Evolutionary conservation across 2,329 filamentous ascomycete genomes (phyloP).

Genomic region (Alternaria arbusti): DNA sequence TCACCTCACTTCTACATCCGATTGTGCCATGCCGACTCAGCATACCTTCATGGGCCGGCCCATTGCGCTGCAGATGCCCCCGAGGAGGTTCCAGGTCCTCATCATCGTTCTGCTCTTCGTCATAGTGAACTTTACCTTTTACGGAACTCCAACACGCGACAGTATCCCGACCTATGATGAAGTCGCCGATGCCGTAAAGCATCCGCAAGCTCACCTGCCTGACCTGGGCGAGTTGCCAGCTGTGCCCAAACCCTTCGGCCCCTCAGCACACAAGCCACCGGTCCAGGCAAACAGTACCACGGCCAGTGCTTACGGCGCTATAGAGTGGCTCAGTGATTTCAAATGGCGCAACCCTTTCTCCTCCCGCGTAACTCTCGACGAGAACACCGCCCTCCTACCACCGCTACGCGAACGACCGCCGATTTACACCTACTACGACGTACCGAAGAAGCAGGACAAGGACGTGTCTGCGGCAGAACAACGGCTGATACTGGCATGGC

Average conservation of each 20-base stretch:
- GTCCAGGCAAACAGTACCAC: slow-evolving; percentile 79
- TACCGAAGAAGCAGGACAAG: slow-evolving; percentile 66
- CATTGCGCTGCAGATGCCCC: slow-evolving; percentile 47
- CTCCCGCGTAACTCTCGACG: slow-evolving; percentile 77
- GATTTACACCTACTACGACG: slow-evolving; percentile 92
- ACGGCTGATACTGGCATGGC: slow-evolving; percentile 82
- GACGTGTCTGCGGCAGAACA: slow-evolving; percentile 75
- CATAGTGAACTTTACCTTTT: slow-evolving; percentile 42
- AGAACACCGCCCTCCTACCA: slow-evolving; percentile 82
- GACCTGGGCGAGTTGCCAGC: slow-evolving; percentile 42
- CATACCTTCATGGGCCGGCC: slow-evolving; percentile 42
- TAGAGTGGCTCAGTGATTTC: slow-evolving; percentile 87
- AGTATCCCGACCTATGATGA: slow-evolving; percentile 48
- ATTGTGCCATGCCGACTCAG: slow-evolving; percentile 42
- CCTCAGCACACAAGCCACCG: slow-evolving; percentile 74
- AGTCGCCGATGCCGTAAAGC: slow-evolving; percentile 48
- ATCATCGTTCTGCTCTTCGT: slow-evolving; percentile 44
- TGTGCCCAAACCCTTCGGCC: slow-evolving; percentile 69
- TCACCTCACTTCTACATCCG: neutral
- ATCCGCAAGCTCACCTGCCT: slow-evolving; percentile 40
- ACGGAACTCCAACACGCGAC: slow-evolving; percentile 44
- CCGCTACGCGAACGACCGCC: slow-evolving; percentile 72
- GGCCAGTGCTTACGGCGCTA: slow-evolving; percentile 61
- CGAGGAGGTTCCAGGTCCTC: slow-evolving; percentile 57
- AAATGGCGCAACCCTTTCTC: slow-evolving; percentile 93